These are phyloP conservation scores for Yarrowia sp. DNA, from an alignment of 805 yeast genomes.

Conservation along the genomic window DNA sequence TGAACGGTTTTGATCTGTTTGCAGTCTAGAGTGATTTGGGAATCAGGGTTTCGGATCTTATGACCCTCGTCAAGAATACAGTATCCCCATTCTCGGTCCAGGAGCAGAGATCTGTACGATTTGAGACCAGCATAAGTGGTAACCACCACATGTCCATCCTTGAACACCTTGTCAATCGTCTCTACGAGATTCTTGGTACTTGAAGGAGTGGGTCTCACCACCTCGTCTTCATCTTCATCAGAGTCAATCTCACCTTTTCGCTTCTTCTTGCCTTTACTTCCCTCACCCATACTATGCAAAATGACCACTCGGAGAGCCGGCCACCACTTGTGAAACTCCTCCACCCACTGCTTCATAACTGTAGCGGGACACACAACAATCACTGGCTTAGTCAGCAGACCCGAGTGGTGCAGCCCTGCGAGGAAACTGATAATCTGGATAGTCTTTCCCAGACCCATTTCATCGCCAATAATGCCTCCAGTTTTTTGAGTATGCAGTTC, in stretches of 20 bases:
- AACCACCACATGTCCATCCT: constrained; percentile 80
- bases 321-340: constrained; percentile 97
- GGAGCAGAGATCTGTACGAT: constrained; percentile 65
- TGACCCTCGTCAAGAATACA: constrained; percentile 96
- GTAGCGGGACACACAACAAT: constrained; percentile 96
- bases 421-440: constrained; percentile 89
- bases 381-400: constrained; percentile 75
- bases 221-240: constrained; percentile 34
- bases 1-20: constrained; percentile 85
- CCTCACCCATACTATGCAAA: constrained; percentile 90
- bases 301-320: constrained; percentile 88
- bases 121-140: constrained; percentile 91
- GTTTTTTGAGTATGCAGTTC: constrained; percentile 87
- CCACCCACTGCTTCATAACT: constrained; percentile 95
- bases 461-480: constrained; percentile 97
- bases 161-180: constrained; percentile 64
- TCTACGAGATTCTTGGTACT: constrained; percentile 55
- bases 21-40: constrained; percentile 83
- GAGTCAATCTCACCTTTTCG: constrained; percentile 39
- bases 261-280: constrained; percentile 58
- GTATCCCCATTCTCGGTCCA: constrained; percentile 85
- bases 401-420: constrained; percentile 88
- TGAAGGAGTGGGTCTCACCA: constrained; percentile 38
- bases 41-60: constrained; percentile 92
- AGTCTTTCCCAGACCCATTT: constrained; percentile 97